Percentiles rank a stretch among this genome's conserved stretches.
phyloP scores from a whole-genome alignment of 129 eudicot species.

The Scalesia atractyloides region DNA sequence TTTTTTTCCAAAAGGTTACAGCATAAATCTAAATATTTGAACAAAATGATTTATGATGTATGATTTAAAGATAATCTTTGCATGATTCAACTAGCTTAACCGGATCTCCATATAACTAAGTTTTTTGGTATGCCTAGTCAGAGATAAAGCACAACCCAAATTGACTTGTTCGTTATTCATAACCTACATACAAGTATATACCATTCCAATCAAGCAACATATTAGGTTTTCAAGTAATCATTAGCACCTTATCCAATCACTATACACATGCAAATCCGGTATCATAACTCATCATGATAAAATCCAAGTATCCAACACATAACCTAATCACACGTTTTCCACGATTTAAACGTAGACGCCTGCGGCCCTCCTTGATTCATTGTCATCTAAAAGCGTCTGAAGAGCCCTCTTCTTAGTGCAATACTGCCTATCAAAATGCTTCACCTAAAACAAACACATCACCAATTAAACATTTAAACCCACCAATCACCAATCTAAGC shows the following conservation, averaged over 20 bases:
- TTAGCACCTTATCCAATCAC: background rate
- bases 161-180: background rate
- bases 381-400: constrained; percentile 81
- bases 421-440: constrained; percentile 90
- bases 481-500: background rate
- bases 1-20: too few relatives aligned
- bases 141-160: too few relatives aligned
- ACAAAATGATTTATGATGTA: too few relatives aligned
- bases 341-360: constrained; percentile 48
- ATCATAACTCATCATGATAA: constrained; percentile 13
- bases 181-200: background rate
- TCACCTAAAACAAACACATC: constrained; percentile 56
- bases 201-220: background rate
- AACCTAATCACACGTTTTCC: background rate
- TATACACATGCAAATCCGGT: background rate
- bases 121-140: too few relatives aligned
- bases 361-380: constrained; percentile 73
- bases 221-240: too few relatives aligned
- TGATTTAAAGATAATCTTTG: too few relatives aligned
- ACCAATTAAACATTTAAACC: background rate
- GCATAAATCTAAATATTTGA: too few relatives aligned
- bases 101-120: too few relatives aligned
- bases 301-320: background rate
- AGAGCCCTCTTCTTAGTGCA: constrained; percentile 68
- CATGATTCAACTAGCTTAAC: too few relatives aligned